Conservation (phyloP, 768 basidiomycete genomes). For the Pisolithus albus region DNA sequence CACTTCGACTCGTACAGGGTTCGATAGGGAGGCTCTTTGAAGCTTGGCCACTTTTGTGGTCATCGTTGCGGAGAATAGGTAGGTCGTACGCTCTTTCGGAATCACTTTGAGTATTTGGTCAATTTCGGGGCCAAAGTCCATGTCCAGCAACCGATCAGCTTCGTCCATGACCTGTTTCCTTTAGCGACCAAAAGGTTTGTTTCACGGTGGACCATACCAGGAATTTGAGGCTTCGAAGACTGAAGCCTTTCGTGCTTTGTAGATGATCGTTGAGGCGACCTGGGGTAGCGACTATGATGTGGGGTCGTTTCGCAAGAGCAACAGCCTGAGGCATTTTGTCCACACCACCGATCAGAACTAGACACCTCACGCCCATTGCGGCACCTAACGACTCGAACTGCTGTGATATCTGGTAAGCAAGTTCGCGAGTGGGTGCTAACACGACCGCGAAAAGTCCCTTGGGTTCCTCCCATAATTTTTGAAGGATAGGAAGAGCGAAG, state of each 20-base stretch:
- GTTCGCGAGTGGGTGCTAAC: slow-evolving; percentile 94
- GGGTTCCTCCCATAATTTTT: slow-evolving; percentile 94
- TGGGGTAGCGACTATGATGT: slow-evolving; percentile 92
- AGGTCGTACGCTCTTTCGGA: slow-evolving; percentile 90
- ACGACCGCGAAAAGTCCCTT: slow-evolving; percentile 90
- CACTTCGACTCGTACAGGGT: slow-evolving; percentile 92
- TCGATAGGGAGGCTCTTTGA: slow-evolving; percentile 86
- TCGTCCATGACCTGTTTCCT: slow-evolving; percentile 83
- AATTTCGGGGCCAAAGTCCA: slow-evolving; percentile 94
- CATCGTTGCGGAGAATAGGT: slow-evolving; percentile 98
- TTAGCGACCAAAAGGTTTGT: background rate
- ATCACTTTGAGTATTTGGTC: slow-evolving; percentile 95
- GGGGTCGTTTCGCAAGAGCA: slow-evolving; percentile 88
- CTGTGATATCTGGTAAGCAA: slow-evolving; percentile 97
- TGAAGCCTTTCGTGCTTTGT: slow-evolving; percentile 97
- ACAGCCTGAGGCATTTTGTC: slow-evolving; percentile 88
- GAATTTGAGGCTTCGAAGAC: slow-evolving; percentile 76
- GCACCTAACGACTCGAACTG: slow-evolving; percentile 91
- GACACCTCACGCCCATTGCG: slow-evolving; percentile 86
- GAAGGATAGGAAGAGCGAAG: slow-evolving; percentile 91
- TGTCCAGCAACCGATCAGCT: slow-evolving; percentile 90
- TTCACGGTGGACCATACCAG: slow-evolving; percentile 47
- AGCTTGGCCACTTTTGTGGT: slow-evolving; percentile 96
- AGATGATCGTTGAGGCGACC: slow-evolving; percentile 90
- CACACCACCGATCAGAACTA: slow-evolving; percentile 92